phyloP scores from a whole-genome alignment of 164 flowering plant genomes.

The Stephania japonica region DNA sequence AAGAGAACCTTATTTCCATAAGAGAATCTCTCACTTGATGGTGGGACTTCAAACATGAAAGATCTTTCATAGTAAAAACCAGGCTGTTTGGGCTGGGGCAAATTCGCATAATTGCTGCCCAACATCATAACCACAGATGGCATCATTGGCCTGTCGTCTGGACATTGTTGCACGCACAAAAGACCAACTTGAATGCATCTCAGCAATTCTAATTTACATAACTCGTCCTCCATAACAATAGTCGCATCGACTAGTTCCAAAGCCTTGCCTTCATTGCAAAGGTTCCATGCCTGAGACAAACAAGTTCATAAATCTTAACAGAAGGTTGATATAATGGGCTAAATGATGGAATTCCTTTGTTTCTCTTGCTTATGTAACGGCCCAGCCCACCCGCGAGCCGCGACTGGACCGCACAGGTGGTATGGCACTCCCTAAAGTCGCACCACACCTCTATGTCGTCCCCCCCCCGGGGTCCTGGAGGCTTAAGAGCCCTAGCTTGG shows the following conservation, averaged over 20 bases:
- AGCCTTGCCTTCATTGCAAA: constrained; percentile 16
- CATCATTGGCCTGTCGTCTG: constrained; percentile 18
- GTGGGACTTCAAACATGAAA: neutral
- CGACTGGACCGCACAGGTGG: neutral
- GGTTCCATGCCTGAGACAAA: constrained; percentile 19
- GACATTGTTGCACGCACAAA: constrained; percentile 21
- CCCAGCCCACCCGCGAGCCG: no score
- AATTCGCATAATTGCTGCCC: constrained; percentile 1
- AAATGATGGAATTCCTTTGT: constrained; percentile 3
- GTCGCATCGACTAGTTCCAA: constrained; percentile 7
- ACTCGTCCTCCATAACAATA: neutral
- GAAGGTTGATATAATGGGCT: constrained; percentile 6
- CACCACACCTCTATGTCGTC: no score
- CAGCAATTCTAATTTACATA: neutral
- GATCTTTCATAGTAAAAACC: constrained; percentile 10
- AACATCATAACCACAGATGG: constrained; percentile 18
- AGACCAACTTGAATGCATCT: constrained; percentile 20
- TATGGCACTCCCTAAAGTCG: constrained; percentile 2
- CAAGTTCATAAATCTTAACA: neutral
- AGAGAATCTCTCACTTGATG: neutral
- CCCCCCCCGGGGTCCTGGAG: no score
- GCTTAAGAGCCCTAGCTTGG: no score
- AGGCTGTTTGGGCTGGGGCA: constrained; percentile 18
- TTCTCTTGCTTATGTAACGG: no score
- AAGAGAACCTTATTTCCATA: no score